A percentile compares a stretch with the other conserved stretches of the same genome.
phyloP scores from a whole-genome alignment of 2,329 filamentous ascomycete species.

The Aureobasidium sp. region DNA sequence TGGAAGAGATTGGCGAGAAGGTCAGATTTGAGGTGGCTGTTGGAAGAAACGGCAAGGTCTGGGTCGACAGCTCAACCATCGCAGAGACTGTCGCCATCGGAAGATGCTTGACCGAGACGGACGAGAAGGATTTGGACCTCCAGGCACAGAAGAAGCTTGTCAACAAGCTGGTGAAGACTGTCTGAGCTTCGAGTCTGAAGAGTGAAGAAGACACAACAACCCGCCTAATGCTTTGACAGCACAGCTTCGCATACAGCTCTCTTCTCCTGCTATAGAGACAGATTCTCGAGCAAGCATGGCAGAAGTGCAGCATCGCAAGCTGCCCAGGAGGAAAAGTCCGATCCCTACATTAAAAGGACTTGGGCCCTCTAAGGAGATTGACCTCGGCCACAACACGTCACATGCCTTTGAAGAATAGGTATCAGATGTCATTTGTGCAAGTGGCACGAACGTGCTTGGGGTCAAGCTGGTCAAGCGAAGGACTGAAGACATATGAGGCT shows the following conservation, averaged over 20 bases:
- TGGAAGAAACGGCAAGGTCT: constrained; percentile 84
- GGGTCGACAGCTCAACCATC: constrained; percentile 73
- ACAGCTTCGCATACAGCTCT: background rate
- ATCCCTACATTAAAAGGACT: too few relatives aligned
- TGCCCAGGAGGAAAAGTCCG: background rate
- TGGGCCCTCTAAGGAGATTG: too few relatives aligned
- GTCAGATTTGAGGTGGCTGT: constrained; percentile 89
- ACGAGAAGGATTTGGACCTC: constrained; percentile 55
- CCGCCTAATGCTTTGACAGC: background rate
- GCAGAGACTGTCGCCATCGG: constrained; percentile 71
- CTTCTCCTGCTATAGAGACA: background rate
- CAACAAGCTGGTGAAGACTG: constrained; percentile 54
- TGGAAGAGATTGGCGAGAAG: constrained; percentile 75
- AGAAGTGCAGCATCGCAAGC: background rate
- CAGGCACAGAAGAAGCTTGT: constrained; percentile 65
- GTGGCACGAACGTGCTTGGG: background rate
- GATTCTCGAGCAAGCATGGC: background rate
- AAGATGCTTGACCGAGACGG: constrained; percentile 67
- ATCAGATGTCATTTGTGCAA: background rate
- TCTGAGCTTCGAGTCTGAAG: constrained; percentile 22
- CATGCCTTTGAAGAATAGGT: background rate
- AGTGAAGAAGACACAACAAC: background rate
- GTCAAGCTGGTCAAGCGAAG: too few relatives aligned
- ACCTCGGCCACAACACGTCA: background rate
- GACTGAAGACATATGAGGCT: too few relatives aligned